These are phyloP conservation scores for Collybia nuda DNA, from an alignment of 768 basidiomycete genomes.

Conservation along the genomic window DNA sequence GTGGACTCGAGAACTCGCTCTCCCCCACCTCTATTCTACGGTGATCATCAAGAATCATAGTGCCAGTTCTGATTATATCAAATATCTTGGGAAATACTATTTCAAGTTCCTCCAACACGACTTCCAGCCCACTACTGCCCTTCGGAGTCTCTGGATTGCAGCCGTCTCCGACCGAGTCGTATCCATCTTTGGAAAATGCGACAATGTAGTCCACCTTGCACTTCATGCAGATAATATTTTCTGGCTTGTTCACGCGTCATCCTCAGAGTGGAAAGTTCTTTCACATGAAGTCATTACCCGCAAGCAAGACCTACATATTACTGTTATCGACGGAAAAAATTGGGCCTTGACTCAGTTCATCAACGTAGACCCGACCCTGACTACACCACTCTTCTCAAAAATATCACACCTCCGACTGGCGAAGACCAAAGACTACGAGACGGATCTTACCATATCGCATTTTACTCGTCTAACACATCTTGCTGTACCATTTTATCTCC, in stretches of 20 bases:
- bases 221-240: constrained; percentile 17
- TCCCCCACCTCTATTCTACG: constrained; percentile 22
- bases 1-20: constrained; percentile 20
- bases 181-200: constrained; percentile 16
- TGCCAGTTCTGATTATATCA: not conserved
- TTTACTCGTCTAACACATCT: too few species aligned
- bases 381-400: constrained; percentile 14
- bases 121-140: constrained; percentile 8
- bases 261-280: not conserved
- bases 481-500: too few species aligned
- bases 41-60: constrained; percentile 12
- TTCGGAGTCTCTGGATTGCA: constrained; percentile 18
- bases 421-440: constrained; percentile 10
- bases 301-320: constrained; percentile 12
- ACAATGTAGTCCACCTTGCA: constrained; percentile 14
- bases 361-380: not conserved
- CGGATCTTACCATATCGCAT: constrained; percentile 3
- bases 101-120: not conserved
- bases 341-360: constrained; percentile 9
- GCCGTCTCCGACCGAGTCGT: constrained; percentile 15
- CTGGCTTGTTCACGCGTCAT: constrained; percentile 16
- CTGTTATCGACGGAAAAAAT: constrained; percentile 9
- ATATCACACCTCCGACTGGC: constrained; percentile 21
- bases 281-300: not conserved
- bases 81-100: not conserved